Evolutionary conservation across 208 protist genomes (phyloP).

Genomic region (Sergeia podlipaevii): DNA sequence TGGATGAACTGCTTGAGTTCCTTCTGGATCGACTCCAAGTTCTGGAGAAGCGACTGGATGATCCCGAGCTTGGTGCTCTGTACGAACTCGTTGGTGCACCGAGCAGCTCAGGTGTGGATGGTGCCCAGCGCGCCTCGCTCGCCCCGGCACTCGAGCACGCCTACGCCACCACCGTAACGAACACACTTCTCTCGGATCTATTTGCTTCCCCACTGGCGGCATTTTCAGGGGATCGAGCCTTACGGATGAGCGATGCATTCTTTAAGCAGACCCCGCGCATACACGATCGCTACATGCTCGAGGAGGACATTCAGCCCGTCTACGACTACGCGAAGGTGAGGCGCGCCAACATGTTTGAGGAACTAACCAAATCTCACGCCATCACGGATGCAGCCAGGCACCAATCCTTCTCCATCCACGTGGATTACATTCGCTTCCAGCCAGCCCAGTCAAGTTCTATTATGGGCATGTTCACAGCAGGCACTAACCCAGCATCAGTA

Average conservation of each 20-base stretch:
- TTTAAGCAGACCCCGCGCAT: slow-evolving; percentile 42
- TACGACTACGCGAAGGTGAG: slow-evolving; percentile 38
- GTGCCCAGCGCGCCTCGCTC: slow-evolving; percentile 22
- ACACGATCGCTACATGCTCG: slow-evolving; percentile 57
- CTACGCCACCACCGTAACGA: slow-evolving; percentile 34
- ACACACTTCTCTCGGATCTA: slow-evolving; percentile 54
- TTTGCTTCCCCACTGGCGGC: slow-evolving; percentile 21
- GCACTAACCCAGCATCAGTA: neutral
- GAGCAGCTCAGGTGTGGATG: slow-evolving; percentile 37
- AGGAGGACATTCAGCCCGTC: slow-evolving; percentile 29
- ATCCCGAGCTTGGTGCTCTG: slow-evolving; percentile 1
- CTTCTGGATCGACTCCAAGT: slow-evolving; percentile 21
- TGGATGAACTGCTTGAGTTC: slow-evolving; percentile 25
- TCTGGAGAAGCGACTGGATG: slow-evolving; percentile 22
- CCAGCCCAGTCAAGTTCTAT: slow-evolving; percentile 14
- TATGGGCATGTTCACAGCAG: slow-evolving; percentile 1
- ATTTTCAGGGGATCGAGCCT: slow-evolving; percentile 29
- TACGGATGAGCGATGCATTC: slow-evolving; percentile 44
- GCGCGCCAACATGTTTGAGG: slow-evolving; percentile 2
- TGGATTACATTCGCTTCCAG: slow-evolving; percentile 75
- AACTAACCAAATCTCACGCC: neutral
- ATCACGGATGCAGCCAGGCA: slow-evolving; percentile 5
- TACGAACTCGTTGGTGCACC: slow-evolving; percentile 28
- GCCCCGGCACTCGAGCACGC: slow-evolving; percentile 41
- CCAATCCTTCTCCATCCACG: slow-evolving; percentile 59